Base-by-base conservation (phyloP, 2,329 filamentous ascomycete genomes). In the Sphaerulina populicola region DNA sequence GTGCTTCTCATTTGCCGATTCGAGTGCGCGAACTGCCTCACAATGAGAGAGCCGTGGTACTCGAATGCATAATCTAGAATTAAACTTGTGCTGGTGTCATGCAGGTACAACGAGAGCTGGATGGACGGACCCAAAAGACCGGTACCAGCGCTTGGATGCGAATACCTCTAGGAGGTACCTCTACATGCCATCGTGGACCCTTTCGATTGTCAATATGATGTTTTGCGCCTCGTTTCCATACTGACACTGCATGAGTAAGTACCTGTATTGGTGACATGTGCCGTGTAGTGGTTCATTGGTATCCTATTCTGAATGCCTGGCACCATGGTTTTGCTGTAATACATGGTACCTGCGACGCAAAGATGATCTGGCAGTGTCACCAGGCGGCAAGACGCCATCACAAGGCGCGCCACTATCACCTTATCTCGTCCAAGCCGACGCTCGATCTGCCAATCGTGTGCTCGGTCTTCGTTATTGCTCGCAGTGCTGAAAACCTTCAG, bases 401-500 rank as follows among this genome's bases (percentile, higher is more conserved):
- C 46, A 49, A 49, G 46, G 35, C 38, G 21, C 42, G 46, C 46
- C 46, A 30, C 35, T 49, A 39, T 12, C 46, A 31, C 14, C 46
- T 49, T 49, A 49, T 49, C 39, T 27, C 18, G 30, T 27, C 35
- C 39, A 49, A 49, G 46, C 46, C 42, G 35, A 29, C 21, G 46
- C n/a, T 29, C 15, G 12, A 29, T 29, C 3, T 18, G 18, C 18
- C 18, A 18, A 18, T 18, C 18, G 18, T 18, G 23, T 27, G 3
- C 23, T 27, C 5, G 6, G 23, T 5, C 5, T 27, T 27, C 23
- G 23, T 27, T 7, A 27, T 27, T 5, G 23, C 23, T 27, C 23
- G 23, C 23, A 27, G 3, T 27, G 2, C 6, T 27, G 23, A 27
- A 27, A 7, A 27, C 1, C 23, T 27, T 27, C 5, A 27, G 2